Evolutionary conservation across 1,284 basidiomycete genomes (phyloP).

Genomic region (Trichosporon faecale): DNA sequence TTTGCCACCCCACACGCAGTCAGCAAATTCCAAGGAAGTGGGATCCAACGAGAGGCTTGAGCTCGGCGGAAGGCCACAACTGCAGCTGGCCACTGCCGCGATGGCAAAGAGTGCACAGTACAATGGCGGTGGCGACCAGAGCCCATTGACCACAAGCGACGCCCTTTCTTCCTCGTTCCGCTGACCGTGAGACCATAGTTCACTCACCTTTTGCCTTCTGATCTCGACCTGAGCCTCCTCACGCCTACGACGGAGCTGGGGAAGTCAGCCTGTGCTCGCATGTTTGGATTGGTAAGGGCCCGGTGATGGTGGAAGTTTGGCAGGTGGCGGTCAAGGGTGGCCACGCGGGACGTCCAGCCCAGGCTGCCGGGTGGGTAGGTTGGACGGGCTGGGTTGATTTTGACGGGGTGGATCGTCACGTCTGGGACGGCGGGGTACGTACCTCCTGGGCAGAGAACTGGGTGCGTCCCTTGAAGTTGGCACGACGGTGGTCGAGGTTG

Average conservation of each 20-base stretch:
- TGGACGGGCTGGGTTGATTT: not conserved
- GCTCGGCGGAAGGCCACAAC: not conserved
- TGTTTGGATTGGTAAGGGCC: not conserved
- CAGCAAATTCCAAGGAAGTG: not conserved
- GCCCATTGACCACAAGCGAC: not conserved
- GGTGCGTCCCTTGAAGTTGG: slow-evolving; percentile 54
- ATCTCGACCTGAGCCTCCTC: slow-evolving; percentile 98
- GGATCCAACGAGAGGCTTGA: not conserved
- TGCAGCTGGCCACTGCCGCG: not conserved
- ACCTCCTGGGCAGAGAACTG: slow-evolving; percentile 54
- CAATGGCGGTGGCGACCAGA: not conserved
- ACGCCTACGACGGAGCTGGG: slow-evolving; percentile 75
- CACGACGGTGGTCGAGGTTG: slow-evolving; percentile 50
- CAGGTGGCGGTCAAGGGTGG: slow-evolving; percentile 9
- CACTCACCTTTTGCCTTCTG: slow-evolving; percentile 72
- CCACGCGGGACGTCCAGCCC: not conserved
- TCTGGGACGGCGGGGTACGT: not conserved
- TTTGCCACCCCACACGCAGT: not conserved
- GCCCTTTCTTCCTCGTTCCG: not conserved
- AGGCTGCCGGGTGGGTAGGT: not conserved
- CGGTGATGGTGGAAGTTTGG: slow-evolving; percentile 13
- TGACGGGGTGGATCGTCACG: not conserved
- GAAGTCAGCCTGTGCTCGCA: slow-evolving; percentile 19
- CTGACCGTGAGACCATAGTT: not conserved
- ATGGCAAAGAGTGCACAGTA: not conserved